Conservation (phyloP, 768 basidiomycete genomes). For the Mycena rebaudengoi region DNA sequence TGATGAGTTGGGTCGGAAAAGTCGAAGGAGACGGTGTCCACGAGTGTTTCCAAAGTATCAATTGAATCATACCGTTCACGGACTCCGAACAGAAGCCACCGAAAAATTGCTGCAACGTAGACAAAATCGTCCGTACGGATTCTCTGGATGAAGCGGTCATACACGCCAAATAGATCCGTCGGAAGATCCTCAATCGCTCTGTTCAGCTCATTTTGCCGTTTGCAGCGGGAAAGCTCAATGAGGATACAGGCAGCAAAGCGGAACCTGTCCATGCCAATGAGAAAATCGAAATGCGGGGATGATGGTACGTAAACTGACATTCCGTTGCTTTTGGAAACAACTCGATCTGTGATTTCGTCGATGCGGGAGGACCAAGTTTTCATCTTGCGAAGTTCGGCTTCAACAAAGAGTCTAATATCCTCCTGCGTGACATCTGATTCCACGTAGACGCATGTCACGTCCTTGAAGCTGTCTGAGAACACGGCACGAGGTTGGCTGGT, state of each 20-base stretch:
- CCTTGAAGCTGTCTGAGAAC: background rate
- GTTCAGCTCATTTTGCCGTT: background rate
- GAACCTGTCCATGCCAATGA: too few relatives aligned
- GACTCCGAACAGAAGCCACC: background rate
- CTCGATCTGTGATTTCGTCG: background rate
- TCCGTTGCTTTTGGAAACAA: background rate
- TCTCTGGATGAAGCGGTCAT: background rate
- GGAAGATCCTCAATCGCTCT: background rate
- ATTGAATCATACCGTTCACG: too few relatives aligned
- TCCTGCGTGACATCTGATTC: background rate
- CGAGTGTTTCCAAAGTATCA: too few relatives aligned
- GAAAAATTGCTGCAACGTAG: background rate
- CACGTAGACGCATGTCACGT: background rate
- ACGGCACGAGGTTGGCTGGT: background rate
- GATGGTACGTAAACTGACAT: background rate
- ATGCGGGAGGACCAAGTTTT: background rate
- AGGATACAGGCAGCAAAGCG: background rate
- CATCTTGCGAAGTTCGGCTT: background rate
- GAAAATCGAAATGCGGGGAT: background rate
- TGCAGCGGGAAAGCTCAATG: background rate
- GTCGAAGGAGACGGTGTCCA: too few relatives aligned
- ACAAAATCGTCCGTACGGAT: background rate
- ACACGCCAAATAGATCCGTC: background rate
- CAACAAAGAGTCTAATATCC: background rate
- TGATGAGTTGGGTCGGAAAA: too few relatives aligned